Conservation (phyloP, 306 rosid genomes). For the Vigna mungo region DNA sequence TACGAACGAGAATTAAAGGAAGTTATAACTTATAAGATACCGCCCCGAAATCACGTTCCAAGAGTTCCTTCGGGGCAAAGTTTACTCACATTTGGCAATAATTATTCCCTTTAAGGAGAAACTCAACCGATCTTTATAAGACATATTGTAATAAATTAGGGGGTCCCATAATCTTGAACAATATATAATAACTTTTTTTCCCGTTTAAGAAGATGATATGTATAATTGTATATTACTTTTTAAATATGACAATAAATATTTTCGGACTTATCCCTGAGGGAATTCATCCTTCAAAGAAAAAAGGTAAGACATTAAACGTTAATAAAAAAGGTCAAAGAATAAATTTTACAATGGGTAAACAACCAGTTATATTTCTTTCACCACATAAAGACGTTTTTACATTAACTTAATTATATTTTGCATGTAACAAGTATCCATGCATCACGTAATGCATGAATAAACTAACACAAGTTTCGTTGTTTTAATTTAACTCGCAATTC, state of each 20-base stretch:
- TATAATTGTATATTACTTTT: neutral
- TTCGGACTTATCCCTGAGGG: neutral
- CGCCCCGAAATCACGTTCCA: neutral
- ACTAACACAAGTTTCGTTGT: too few species aligned
- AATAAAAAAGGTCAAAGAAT: neutral
- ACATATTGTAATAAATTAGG: too few species aligned
- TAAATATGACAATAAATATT: neutral
- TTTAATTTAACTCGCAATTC: too few species aligned
- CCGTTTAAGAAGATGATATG: neutral
- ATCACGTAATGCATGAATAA: too few species aligned
- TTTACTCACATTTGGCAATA: slow-evolving; percentile 31
- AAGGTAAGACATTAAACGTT: neutral
- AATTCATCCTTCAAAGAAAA: neutral
- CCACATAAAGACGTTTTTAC: neutral
- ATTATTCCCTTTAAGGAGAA: neutral
- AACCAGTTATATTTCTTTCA: too few species aligned
- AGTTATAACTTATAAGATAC: slow-evolving; percentile 37
- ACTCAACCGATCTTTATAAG: neutral
- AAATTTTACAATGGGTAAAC: too few species aligned
- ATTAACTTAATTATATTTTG: neutral
- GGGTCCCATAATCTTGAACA: too few species aligned
- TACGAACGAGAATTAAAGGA: neutral
- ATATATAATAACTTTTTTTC: too few species aligned
- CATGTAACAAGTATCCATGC: neutral
- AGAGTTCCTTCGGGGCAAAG: slow-evolving; percentile 22